Conservation (phyloP, 108 stramenopile species). For the Nitzschia palea region DNA sequence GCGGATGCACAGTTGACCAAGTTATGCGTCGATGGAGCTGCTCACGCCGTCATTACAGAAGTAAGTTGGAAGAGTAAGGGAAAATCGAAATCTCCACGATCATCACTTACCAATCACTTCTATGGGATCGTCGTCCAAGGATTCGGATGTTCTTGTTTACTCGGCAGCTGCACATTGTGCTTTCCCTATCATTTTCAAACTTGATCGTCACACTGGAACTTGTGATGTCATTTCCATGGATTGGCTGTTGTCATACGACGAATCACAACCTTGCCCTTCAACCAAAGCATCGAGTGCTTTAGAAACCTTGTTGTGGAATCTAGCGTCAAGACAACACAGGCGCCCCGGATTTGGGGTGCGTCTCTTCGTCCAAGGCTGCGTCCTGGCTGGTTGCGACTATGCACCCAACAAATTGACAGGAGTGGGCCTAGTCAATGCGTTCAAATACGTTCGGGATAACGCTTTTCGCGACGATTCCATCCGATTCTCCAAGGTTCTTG, state of each 20-base stretch:
- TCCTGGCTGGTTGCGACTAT: slow-evolving; percentile 97
- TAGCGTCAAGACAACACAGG: slow-evolving; percentile 43
- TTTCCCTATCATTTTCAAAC: slow-evolving; percentile 82
- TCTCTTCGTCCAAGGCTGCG: slow-evolving; percentile 92
- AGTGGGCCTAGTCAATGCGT: slow-evolving; percentile 89
- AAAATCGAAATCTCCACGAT: not conserved
- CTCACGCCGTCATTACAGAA: slow-evolving; percentile 92
- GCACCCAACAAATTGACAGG: slow-evolving; percentile 70
- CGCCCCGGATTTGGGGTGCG: slow-evolving; percentile 67
- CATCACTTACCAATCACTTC: not conserved
- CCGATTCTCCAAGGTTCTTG: slow-evolving; percentile 57
- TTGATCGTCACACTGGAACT: slow-evolving; percentile 63
- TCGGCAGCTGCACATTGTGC: slow-evolving; percentile 51
- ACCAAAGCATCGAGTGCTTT: slow-evolving; percentile 28
- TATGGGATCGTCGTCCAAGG: slow-evolving; percentile 25
- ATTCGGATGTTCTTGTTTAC: slow-evolving; percentile 85
- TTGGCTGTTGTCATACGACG: slow-evolving; percentile 54
- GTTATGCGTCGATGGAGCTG: slow-evolving; percentile 69
- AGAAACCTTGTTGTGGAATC: slow-evolving; percentile 44
- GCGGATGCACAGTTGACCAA: slow-evolving; percentile 96
- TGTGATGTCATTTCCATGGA: slow-evolving; percentile 83
- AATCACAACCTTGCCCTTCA: not conserved
- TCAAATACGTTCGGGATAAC: slow-evolving; percentile 76
- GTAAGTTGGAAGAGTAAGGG: not conserved
- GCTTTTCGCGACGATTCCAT: slow-evolving; percentile 44